phyloP scores from a whole-genome alignment of 148 eudicot genomes.

The Vaccinium darrowii region DNA sequence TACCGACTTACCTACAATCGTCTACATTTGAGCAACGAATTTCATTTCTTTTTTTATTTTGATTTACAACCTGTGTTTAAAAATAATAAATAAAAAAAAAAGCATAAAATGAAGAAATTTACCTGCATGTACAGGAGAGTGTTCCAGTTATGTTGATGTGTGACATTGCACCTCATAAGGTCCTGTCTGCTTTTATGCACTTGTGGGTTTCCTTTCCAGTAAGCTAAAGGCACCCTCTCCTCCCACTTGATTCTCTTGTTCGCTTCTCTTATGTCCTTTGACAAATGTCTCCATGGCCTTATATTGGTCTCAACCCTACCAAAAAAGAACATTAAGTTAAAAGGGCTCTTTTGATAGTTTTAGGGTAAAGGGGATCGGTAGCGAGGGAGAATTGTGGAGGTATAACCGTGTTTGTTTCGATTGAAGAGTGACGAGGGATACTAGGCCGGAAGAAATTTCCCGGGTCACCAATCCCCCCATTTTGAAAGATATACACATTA shows the following conservation, averaged over 20 bases:
- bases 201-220: conserved; percentile 58
- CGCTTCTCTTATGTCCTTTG: conserved; percentile 45
- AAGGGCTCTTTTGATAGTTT: no score
- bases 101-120: not conserved
- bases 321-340: not conserved
- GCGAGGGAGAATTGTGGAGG: no score
- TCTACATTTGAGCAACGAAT: not conserved
- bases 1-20: not conserved
- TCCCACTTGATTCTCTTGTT: conserved; percentile 47
- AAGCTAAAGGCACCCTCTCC: conserved; percentile 58
- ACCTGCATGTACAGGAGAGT: conserved; percentile 53
- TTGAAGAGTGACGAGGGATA: no score
- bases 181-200: conserved; percentile 40
- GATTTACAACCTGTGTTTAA: not conserved
- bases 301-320: conserved; percentile 56
- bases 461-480: no score
- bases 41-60: not conserved
- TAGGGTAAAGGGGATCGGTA: no score
- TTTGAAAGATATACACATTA: no score
- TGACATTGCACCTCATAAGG: conserved; percentile 50
- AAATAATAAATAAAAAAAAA: not conserved
- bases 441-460: no score
- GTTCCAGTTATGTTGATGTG: conserved; percentile 41
- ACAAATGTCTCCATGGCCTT: conserved; percentile 45
- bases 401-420: no score